Conservation (phyloP, 148 eudicot genomes). For the Pharnaceum exiguum region DNA sequence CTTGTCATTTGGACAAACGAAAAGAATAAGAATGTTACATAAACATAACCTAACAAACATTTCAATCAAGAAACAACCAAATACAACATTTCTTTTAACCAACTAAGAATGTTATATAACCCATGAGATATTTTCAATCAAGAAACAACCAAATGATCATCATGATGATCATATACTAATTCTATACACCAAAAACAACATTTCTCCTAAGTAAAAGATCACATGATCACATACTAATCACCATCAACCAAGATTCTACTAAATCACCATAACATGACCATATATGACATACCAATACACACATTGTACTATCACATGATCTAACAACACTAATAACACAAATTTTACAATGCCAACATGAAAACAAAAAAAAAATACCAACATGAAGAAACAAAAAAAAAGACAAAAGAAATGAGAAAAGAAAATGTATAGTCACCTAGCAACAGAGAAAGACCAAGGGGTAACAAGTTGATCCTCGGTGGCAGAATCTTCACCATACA, state of each 20-base stretch:
- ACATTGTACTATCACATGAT: too few species aligned
- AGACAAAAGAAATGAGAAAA: background rate
- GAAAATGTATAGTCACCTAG: conserved; percentile 53
- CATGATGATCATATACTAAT: too few species aligned
- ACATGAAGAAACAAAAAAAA: too few species aligned
- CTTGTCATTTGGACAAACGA: background rate
- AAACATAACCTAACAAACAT: too few species aligned
- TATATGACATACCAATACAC: background rate
- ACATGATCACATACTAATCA: background rate
- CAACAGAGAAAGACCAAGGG: conserved; percentile 85
- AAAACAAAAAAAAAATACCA: too few species aligned
- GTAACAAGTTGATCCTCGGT: conserved; percentile 70
- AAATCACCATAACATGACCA: too few species aligned
- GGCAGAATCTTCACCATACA: conserved; percentile 82
- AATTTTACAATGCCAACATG: background rate
- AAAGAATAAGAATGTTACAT: background rate
- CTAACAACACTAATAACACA: background rate
- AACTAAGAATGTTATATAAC: too few species aligned
- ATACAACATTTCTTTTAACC: background rate
- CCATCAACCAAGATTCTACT: background rate
- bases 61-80: background rate
- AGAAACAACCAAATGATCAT: too few species aligned
- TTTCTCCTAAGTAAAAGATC: background rate
- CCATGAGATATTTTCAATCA: too few species aligned
- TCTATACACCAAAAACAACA: background rate